Base-by-base conservation (phyloP, 768 basidiomycete genomes). In the Collybia sp. region DNA sequence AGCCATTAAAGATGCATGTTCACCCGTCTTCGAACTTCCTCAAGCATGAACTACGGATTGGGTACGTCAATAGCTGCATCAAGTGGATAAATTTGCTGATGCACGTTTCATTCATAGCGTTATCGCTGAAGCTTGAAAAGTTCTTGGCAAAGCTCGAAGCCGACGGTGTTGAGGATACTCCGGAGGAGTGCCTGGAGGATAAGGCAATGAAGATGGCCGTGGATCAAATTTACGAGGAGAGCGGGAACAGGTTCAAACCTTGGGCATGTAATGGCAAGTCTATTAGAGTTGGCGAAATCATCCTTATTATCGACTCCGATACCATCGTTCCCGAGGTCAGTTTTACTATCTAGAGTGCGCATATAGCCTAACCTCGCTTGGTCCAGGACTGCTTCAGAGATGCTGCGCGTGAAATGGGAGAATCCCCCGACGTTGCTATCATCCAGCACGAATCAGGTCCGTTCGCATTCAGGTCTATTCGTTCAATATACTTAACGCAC, bases 361-460 rank as follows among this genome's bases (percentile, higher is more conserved):
- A 18, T 16, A 31, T 4, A 15, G 18, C 20, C 2, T 17, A 8
- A 34, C 30, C 9, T 34, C 47, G 20, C 8, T 25, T 12, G 25
- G 33, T 37, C n/a, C 42, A 79, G 64, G 90, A 91, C 58, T 94
- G 90, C 59, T 87, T 95, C 66, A 77, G 88, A 45, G 90, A 93
- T 62, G 92, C 92, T 0, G 90, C 89, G 3, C 75, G 87, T 34
- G 91, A 94, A 66, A 83, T 94, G 71, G 70, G 73, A 44, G 82
- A 83, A 59, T 83, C 80, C 42, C 86, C 84, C 0, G 84, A 89
- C 34, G 75, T 92, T 18, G 88, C 85, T 1, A 92, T 95, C 64
- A 85, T 95, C 54, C 92, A 93, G 59, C 91, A 94, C 60, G 87
- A 87, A 55, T 88, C 85, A 1, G 85, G 81, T 71, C 45, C 46